phyloP scores from a whole-genome alignment of 2,329 filamentous ascomycete species.

The Aspergillus felis region DNA sequence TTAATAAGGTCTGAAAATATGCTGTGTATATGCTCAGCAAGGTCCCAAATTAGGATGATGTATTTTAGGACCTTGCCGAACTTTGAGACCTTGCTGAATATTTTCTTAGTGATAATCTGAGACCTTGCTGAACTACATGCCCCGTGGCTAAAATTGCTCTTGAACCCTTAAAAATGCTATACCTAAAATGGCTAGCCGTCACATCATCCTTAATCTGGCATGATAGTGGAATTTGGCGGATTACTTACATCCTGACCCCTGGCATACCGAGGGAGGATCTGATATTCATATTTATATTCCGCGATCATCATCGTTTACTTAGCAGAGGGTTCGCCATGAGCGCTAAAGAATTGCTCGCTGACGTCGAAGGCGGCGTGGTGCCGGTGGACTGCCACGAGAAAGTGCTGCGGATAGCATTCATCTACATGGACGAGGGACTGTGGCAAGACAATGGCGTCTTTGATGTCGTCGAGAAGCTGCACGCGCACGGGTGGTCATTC shows the following conservation, averaged over 20 bases:
- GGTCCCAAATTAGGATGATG: too few species aligned
- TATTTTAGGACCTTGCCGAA: too few species aligned
- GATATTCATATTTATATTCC: background rate
- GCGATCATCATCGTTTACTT: background rate
- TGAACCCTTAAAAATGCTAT: constrained; percentile 7
- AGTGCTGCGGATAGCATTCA: constrained; percentile 21
- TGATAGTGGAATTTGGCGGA: too few species aligned
- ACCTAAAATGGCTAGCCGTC: too few species aligned
- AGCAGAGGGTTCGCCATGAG: constrained; percentile 1
- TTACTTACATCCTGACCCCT: background rate
- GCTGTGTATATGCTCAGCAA: too few species aligned
- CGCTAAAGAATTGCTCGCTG: constrained; percentile 2
- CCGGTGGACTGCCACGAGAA: constrained; percentile 21
- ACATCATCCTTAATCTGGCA: too few species aligned
- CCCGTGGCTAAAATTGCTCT: constrained; percentile 40
- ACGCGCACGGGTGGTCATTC: constrained; percentile 18
- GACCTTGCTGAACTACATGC: too few species aligned
- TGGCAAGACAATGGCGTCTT: constrained; percentile 14
- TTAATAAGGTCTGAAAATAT: too few species aligned
- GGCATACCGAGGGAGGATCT: background rate
- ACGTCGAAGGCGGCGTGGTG: constrained; percentile 1
- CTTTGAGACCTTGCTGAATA: too few species aligned
- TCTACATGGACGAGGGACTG: constrained; percentile 17
- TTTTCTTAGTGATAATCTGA: too few species aligned
- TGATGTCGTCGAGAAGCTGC: constrained; percentile 18